Percentiles rank a stretch among this genome's conserved stretches.
Evolutionary conservation across 176 grass and related monocot genomes (phyloP).

Genomic region (Aegilops bicornis): DNA sequence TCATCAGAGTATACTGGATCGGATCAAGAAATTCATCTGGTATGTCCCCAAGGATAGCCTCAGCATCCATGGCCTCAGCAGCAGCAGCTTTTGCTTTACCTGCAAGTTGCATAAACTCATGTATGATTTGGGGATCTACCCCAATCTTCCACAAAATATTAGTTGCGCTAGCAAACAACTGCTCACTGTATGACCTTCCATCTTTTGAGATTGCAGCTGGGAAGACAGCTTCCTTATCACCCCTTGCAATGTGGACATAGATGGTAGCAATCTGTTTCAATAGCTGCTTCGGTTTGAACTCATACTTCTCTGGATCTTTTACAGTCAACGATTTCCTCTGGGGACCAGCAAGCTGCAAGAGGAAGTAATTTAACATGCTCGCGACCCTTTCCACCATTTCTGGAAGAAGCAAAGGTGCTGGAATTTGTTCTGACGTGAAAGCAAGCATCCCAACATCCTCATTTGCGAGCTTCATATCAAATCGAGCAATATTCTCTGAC

Average conservation of each 20-base stretch:
- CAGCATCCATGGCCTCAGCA: slow-evolving; percentile 91
- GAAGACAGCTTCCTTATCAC: slow-evolving; percentile 81
- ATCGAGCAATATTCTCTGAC: slow-evolving; percentile 87
- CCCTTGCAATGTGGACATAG: slow-evolving; percentile 97
- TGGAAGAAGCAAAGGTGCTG: slow-evolving; percentile 87
- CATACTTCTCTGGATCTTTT: slow-evolving; percentile 99
- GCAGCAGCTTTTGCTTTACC: slow-evolving; percentile 76
- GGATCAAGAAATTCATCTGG: slow-evolving; percentile 98
- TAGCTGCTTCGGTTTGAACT: slow-evolving; percentile 90
- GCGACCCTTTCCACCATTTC: slow-evolving; percentile 99
- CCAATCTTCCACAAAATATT: slow-evolving; percentile 93
- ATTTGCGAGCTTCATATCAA: slow-evolving; percentile 98
- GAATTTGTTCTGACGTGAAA: slow-evolving; percentile 98
- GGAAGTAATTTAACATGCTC: slow-evolving; percentile 98
- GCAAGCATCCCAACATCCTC: slow-evolving; percentile 99
- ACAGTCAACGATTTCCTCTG: slow-evolving; percentile 97
- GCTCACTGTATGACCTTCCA: slow-evolving; percentile 86
- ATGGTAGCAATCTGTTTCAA: slow-evolving; percentile 97
- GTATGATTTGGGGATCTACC: slow-evolving; percentile 65
- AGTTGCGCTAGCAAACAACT: slow-evolving; percentile 81
- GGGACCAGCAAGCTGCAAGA: slow-evolving; percentile 95
- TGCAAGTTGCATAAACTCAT: slow-evolving; percentile 78
- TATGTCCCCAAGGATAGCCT: slow-evolving; percentile 87
- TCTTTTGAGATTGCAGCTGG: slow-evolving; percentile 92
- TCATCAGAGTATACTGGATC: slow-evolving; percentile 97